These are phyloP conservation scores for Helicostylum pulchrum DNA, from an alignment of 192 early-diverging fungal species.

Conservation along the genomic window DNA sequence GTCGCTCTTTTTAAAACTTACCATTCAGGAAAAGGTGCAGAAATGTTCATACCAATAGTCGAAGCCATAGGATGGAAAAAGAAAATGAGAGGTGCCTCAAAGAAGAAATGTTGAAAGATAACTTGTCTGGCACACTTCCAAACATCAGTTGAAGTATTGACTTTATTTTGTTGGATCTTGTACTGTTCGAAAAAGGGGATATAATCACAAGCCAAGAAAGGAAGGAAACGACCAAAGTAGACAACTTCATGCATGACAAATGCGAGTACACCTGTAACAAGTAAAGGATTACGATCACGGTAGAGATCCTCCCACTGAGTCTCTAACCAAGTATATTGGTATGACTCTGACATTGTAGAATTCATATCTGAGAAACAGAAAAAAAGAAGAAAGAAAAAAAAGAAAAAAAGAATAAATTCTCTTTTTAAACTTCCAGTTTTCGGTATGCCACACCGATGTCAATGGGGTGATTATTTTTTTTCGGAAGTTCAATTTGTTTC, in stretches of 20 bases:
- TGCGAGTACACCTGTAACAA: conserved; percentile 69
- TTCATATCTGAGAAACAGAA: conserved; percentile 1
- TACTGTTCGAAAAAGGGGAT: conserved; percentile 85
- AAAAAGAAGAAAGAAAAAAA: not conserved
- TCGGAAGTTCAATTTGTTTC: not conserved
- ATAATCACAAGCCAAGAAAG: conserved; percentile 79
- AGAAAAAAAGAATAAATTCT: not conserved
- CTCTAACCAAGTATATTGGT: conserved; percentile 43
- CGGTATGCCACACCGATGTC: not conserved
- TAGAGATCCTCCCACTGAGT: conserved; percentile 62
- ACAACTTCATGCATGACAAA: conserved; percentile 89
- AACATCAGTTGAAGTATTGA: conserved; percentile 60
- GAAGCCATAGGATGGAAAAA: conserved; percentile 81
- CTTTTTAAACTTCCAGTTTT: not conserved
- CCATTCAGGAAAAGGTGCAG: conserved; percentile 81
- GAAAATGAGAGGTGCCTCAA: conserved; percentile 88
- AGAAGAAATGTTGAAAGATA: conserved; percentile 70
- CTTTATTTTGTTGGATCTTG: conserved; percentile 84
- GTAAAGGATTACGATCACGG: conserved; percentile 64
- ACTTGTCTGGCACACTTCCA: conserved; percentile 70
- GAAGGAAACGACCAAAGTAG: conserved; percentile 90
- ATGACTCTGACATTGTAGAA: conserved; percentile 7
- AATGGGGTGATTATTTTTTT: not conserved
- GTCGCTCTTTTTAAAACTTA: too few relatives aligned
- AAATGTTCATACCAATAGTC: conserved; percentile 81